Evolutionary conservation across 2,329 filamentous ascomycete genomes (phyloP).

Genomic region (Thielaviopsis punctulata): DNA sequence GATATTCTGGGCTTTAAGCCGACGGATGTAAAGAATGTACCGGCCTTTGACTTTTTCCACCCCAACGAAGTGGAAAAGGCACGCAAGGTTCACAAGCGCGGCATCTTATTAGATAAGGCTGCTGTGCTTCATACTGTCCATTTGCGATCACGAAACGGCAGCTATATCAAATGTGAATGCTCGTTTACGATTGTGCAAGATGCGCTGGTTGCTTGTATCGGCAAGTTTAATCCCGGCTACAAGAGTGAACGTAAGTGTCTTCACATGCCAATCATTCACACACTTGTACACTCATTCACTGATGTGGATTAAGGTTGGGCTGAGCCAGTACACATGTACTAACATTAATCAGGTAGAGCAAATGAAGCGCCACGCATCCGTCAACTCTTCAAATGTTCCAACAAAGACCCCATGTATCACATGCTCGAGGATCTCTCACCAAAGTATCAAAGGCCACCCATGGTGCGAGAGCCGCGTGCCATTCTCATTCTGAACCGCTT

Average conservation of each 20-base stretch:
- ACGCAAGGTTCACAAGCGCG: slow-evolving; percentile 52
- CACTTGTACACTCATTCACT: not conserved
- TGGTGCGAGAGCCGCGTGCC: slow-evolving; percentile 60
- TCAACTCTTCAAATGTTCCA: slow-evolving; percentile 64
- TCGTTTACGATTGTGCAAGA: slow-evolving; percentile 82
- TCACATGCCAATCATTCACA: not conserved
- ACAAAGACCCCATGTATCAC: slow-evolving; percentile 69
- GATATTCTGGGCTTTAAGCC: slow-evolving; percentile 71
- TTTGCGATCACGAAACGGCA: slow-evolving; percentile 3
- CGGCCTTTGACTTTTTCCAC: slow-evolving; percentile 76
- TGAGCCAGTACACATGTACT: not conserved
- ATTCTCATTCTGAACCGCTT: slow-evolving; percentile 78
- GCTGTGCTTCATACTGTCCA: slow-evolving; percentile 46
- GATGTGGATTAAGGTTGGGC: not conserved
- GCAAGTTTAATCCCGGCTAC: slow-evolving; percentile 51
- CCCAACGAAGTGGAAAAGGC: slow-evolving; percentile 65
- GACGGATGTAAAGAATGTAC: slow-evolving; percentile 56
- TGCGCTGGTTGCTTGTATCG: slow-evolving; percentile 71
- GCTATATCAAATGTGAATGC: slow-evolving; percentile 68
- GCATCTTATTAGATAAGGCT: slow-evolving; percentile 65
- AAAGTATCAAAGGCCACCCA: slow-evolving; percentile 52
- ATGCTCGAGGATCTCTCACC: slow-evolving; percentile 74
- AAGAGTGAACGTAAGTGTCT: slow-evolving; percentile 54
- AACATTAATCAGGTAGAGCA: slow-evolving; percentile 43
- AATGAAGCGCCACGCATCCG: slow-evolving; percentile 62